Evolutionary conservation across 169 alveolate species (phyloP).

Genomic region (Blepharisma undulans): DNA sequence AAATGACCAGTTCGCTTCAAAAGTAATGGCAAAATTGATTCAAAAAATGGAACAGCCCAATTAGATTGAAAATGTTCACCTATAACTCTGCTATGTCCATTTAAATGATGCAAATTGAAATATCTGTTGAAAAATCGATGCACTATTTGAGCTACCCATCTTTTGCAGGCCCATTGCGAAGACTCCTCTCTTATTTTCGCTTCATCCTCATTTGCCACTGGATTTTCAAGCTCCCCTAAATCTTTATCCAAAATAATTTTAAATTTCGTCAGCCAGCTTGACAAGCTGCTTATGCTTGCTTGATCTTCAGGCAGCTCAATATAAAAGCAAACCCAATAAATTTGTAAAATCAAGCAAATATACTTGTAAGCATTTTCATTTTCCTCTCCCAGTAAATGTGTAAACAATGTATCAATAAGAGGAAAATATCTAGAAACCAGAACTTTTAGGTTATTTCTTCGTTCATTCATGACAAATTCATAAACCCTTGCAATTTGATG

Average conservation of each 20-base stretch:
- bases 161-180: not conserved
- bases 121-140: constrained; percentile 27
- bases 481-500: not conserved
- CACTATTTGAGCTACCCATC: constrained; percentile 26
- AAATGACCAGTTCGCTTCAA: not conserved
- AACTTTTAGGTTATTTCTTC: not conserved
- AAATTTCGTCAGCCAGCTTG: not conserved
- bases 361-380: not conserved
- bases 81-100: not conserved
- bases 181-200: not conserved
- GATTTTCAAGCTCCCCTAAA: not conserved
- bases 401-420: too few species aligned
- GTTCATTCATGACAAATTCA: constrained; percentile 2
- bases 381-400: too few species aligned
- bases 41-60: not conserved
- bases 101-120: not conserved
- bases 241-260: not conserved
- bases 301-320: not conserved
- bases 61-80: not conserved
- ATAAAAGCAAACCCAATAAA: constrained; percentile 34
- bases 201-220: not conserved
- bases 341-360: constrained; percentile 2
- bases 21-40: not conserved
- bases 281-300: not conserved
- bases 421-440: not conserved